Base-by-base conservation (phyloP, 1,284 basidiomycete species). In the Abortiporus biennis region DNA sequence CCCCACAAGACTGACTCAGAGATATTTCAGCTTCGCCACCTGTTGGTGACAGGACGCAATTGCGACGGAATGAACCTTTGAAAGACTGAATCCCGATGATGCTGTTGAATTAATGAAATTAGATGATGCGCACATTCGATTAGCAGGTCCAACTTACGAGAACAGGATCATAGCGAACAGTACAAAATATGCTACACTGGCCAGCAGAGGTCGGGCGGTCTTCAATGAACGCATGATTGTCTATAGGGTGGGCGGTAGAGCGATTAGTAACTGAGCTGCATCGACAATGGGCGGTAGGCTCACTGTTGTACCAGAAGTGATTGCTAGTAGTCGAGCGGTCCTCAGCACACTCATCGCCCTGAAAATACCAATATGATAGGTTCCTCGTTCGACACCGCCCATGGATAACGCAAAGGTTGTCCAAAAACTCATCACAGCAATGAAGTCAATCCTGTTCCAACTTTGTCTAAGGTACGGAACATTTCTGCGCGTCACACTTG, bases 221-320 rank as follows among this genome's bases (percentile, higher is more conserved):
- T 99, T 99, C 47, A 99, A 70, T 8, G 91, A 94, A 46, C 84
- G 85, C 70, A 98, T 83, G 56, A 99, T 98, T 0, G 93, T 97
- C 80, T 90, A 50, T 2, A 43, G 2, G 23, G 17, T 23, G n/a
- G 17, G 17, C 23, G 2, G 31, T 23, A 27, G 38, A 19, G 4
- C n/a, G 31, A 24, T 30, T 12, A 19, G 44, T 34, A 36, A 12
- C 39, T n/a, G 27, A 29, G 27, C n/a, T 29, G 27, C 8, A 29
- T n/a, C 8, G 17, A 39, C 24, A 38, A 33, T 31, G 22, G 16
- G 45, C 36, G 23, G 6, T 9, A 23, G 8, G 67, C 82, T 57
- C 49, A 89, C 85, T 12, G 90, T 87, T 15, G 95, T 98, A 63
- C 95, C 95, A 47, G 81, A 83, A 1, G 94, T 97, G 40, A 97